Conservation (phyloP, 352 stramenopile species). For the Phytophthora europaea region DNA sequence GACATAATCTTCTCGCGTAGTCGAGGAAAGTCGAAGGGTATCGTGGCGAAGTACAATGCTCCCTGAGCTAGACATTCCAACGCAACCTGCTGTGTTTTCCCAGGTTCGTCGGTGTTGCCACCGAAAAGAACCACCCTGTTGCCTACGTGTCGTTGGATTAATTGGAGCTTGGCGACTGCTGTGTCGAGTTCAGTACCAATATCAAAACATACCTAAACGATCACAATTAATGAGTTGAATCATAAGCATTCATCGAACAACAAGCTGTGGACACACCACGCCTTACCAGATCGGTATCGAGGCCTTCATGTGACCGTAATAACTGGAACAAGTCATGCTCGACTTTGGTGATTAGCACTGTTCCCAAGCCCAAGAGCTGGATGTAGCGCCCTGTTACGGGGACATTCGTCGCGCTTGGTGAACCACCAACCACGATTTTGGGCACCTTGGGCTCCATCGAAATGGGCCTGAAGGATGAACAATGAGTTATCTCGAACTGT, state of each 20-base stretch:
- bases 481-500: slow-evolving; percentile 3
- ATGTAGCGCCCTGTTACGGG: slow-evolving; percentile 74
- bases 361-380: slow-evolving; percentile 72
- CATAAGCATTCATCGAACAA: neutral
- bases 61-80: slow-evolving; percentile 58
- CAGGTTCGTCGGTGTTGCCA: slow-evolving; percentile 46
- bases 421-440: slow-evolving; percentile 67
- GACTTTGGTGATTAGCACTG: slow-evolving; percentile 45
- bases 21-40: slow-evolving; percentile 69
- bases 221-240: neutral
- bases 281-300: slow-evolving; percentile 64
- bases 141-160: slow-evolving; percentile 49
- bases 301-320: slow-evolving; percentile 42
- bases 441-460: slow-evolving; percentile 62
- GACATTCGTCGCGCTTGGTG: slow-evolving; percentile 46
- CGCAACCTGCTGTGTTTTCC: slow-evolving; percentile 44
- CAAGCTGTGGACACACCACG: neutral
- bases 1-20: slow-evolving; percentile 64
- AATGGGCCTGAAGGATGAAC: slow-evolving; percentile 25
- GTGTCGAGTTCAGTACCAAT: slow-evolving; percentile 58
- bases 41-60: slow-evolving; percentile 67
- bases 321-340: slow-evolving; percentile 52
- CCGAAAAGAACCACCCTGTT: slow-evolving; percentile 69
- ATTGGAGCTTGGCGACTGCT: slow-evolving; percentile 50
- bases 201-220: slow-evolving; percentile 69